Percentiles rank a stretch among this genome's conserved stretches.
Conservation (phyloP, 2,329 filamentous ascomycete genomes). For the Pleomassaria siparia region DNA sequence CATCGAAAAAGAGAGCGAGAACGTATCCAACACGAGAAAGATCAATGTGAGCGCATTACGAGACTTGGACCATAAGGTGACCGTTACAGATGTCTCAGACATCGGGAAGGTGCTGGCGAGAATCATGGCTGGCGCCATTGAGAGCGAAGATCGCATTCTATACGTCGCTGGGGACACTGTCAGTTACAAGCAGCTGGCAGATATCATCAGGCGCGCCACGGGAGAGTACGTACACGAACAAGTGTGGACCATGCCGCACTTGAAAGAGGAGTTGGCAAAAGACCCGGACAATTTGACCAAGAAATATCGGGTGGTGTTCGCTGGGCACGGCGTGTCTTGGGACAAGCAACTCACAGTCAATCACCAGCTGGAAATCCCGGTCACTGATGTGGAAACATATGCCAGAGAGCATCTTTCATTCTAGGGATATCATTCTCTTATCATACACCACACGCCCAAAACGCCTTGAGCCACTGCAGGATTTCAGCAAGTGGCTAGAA, state of each 20-base stretch:
- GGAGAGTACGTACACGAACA: conserved; percentile 50
- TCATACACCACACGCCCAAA: not conserved
- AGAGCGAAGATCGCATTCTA: conserved; percentile 48
- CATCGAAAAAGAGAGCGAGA: conserved; percentile 48
- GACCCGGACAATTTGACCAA: conserved; percentile 54
- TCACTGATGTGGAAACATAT: conserved; percentile 49
- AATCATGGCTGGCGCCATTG: conserved; percentile 45
- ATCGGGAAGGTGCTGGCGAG: conserved; percentile 64
- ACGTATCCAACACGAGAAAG: not conserved
- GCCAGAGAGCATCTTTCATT: conserved; percentile 11
- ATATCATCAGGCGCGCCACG: conserved; percentile 52
- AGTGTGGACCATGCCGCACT: conserved; percentile 50
- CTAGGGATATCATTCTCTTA: not conserved
- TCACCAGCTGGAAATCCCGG: conserved; percentile 48
- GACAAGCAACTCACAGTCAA: conserved; percentile 57
- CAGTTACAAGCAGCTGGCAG: conserved; percentile 57
- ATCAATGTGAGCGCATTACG: no score
- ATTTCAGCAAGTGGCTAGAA: not conserved
- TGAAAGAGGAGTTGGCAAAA: conserved; percentile 50
- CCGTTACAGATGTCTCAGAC: conserved; percentile 63
- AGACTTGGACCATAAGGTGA: conserved; percentile 63
- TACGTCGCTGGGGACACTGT: conserved; percentile 65
- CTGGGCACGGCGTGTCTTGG: conserved; percentile 63
- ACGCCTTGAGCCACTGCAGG: not conserved
- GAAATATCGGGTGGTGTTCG: conserved; percentile 66